phyloP scores from a whole-genome alignment of 164 flowering plant genomes.

The Hamamelis virginiana region DNA sequence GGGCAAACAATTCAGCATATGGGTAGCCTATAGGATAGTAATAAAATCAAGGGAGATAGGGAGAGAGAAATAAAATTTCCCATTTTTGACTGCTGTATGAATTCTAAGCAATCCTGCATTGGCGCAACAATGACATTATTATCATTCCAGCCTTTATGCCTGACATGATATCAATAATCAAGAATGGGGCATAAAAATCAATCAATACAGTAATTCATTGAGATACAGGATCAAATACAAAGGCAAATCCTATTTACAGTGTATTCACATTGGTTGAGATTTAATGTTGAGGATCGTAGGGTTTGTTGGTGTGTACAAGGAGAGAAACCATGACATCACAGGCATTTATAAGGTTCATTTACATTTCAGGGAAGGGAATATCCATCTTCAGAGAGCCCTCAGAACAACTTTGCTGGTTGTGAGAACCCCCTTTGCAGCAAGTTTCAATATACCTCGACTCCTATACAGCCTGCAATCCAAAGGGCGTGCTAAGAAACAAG shows the following conservation, averaged over 20 bases:
- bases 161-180: not conserved
- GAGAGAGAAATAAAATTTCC: too few relatives aligned
- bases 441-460: constrained; percentile 49
- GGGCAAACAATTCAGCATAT: too few relatives aligned
- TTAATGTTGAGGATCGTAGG: not conserved
- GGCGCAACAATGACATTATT: too few relatives aligned
- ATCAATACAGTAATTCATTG: not conserved
- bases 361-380: not conserved
- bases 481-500: not conserved
- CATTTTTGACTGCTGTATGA: too few relatives aligned
- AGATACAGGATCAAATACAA: not conserved
- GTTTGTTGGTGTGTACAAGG: not conserved
- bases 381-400: constrained; percentile 43
- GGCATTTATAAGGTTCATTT: not conserved
- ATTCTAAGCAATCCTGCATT: too few relatives aligned
- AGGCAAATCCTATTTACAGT: not conserved
- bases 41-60: too few relatives aligned
- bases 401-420: constrained; percentile 55
- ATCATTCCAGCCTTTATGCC: not conserved
- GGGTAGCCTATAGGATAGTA: too few relatives aligned
- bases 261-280: too few relatives aligned
- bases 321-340: not conserved
- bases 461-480: constrained; percentile 57
- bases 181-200: not conserved
- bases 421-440: constrained; percentile 68